Percentiles rank a stretch among this genome's conserved stretches.
Evolutionary conservation across 345 rosid genomes (phyloP).

Genomic region (Rhizophora apiculata): DNA sequence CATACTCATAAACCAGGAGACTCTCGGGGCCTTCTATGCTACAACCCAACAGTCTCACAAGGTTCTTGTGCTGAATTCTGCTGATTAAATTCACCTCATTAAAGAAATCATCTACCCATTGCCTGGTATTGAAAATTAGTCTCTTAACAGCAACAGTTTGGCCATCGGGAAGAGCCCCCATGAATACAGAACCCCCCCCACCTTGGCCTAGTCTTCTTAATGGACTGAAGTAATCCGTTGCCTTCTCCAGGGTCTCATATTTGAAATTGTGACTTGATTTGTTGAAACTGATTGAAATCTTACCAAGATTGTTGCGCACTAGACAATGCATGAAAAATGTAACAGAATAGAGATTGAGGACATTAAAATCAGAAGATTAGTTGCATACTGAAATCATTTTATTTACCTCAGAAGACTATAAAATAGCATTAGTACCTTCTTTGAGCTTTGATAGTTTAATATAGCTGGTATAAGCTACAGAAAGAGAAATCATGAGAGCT

Average conservation of each 20-base stretch:
- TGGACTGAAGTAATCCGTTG: conserved; percentile 40
- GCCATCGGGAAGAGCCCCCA: conserved; percentile 42
- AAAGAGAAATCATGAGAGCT: conserved; percentile 29
- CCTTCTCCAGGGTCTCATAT: conserved; percentile 53
- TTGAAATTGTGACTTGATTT: conserved; percentile 33
- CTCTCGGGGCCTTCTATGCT: conserved; percentile 68
- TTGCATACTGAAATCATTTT: neutral
- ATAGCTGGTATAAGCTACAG: conserved; percentile 29
- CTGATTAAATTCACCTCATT: conserved; percentile 56
- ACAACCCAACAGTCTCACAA: conserved; percentile 51
- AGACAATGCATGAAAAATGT: neutral
- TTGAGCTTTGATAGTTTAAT: conserved; percentile 25
- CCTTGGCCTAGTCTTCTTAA: conserved; percentile 53
- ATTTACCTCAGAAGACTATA: neutral
- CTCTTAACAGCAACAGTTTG: conserved; percentile 48
- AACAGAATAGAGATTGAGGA: neutral
- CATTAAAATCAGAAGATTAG: neutral
- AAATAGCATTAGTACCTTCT: conserved; percentile 30
- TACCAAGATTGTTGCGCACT: conserved; percentile 31
- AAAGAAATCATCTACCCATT: conserved; percentile 59
- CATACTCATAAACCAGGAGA: conserved; percentile 53
- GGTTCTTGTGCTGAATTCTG: conserved; percentile 50
- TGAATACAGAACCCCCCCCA: conserved; percentile 48
- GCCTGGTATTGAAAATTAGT: conserved; percentile 47
- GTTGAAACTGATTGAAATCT: conserved; percentile 20